Base-by-base conservation (phyloP, 2,329 filamentous ascomycete species). In the Exophiala dermatitidis region DNA sequence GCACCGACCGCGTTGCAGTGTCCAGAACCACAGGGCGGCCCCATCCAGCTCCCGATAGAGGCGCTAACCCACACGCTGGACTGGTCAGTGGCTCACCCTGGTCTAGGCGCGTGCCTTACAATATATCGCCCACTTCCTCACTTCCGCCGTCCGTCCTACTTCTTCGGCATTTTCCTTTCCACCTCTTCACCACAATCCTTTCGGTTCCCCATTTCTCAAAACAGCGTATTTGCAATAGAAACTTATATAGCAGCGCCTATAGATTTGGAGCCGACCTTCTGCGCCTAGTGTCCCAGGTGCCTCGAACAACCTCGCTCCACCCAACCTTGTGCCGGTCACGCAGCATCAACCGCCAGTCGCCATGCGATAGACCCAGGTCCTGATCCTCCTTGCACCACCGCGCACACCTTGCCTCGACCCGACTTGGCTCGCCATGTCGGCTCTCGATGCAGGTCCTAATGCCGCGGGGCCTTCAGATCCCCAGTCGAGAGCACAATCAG, bases 341-440 rank as follows among this genome's bases (percentile, higher is more conserved):
- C 34, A 19, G 33, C 34, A 9, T 34, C 53, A 43, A 32, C 51
- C 48, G n/a, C 6, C 32, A 48, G 38, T 48, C 51, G 46, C 50
- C 55, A 58, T 56, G 58, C 55, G 48, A 57, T 59, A 53, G 50
- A 52, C 10, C 37, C 45, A 50, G 40, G 37, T n/a, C 48, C 43
- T 48, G 41, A 44, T 41, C 32, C 43, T 41, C 36, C 38, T 31
- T 31, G 41, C 38, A 37, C 40, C 43, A 37, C 49, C 40, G 45
- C 53, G 46, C 42, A 49, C 37, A 41, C 52, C 44, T 50, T 30
- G 47, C 45, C 52, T 47, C 38, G 50, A 50, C 45, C 53, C 48
- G 52, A 38, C 50, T 46, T 38, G 48, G 48, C 46, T 54, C 48
- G 54, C 37, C 54, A 61, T 62, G 56, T 56, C 60, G 47, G 50